Percentiles rank a stretch among this genome's conserved stretches.
phyloP scores from a whole-genome alignment of 2,329 filamentous ascomycete species.

The Dactylellina cionopaga region DNA sequence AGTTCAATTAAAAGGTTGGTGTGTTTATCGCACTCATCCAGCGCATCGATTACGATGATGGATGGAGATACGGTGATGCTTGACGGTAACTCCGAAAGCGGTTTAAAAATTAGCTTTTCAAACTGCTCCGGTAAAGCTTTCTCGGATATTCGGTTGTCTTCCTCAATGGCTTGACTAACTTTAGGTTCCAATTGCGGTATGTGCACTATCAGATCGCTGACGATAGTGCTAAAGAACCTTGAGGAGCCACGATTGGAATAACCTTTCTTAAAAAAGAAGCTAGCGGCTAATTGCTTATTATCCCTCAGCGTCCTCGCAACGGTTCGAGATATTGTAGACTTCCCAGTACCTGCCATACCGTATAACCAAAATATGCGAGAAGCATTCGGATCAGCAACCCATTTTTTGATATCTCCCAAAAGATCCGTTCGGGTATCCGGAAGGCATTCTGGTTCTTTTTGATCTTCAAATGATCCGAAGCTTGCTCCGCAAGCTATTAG shows the following conservation, averaged over 20 bases:
- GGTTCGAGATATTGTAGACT: background rate
- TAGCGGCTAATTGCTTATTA: constrained; percentile 35
- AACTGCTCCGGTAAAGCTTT: background rate
- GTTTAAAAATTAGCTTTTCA: background rate
- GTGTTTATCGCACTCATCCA: constrained; percentile 18
- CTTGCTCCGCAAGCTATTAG: constrained; percentile 44
- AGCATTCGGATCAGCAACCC: background rate
- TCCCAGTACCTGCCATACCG: background rate
- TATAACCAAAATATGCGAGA: background rate
- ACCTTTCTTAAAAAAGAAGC: constrained; percentile 53
- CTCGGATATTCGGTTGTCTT: too few relatives aligned
- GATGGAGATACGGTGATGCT: too few relatives aligned
- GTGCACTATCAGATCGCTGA: constrained; percentile 58
- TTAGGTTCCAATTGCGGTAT: constrained; percentile 57
- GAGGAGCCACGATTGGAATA: constrained; percentile 51
- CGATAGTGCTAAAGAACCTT: constrained; percentile 62
- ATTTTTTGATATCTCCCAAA: background rate
- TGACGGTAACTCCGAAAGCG: background rate
- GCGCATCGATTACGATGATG: constrained; percentile 47
- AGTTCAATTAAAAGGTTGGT: background rate
- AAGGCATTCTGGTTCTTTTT: constrained; percentile 50
- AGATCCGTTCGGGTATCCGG: background rate
- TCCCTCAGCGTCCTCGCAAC: constrained; percentile 2
- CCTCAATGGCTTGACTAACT: too few relatives aligned
- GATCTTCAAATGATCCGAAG: constrained; percentile 53